Percentiles rank a stretch among this genome's conserved stretches.
These are phyloP conservation scores for Lasiodiplodia theobromae DNA, from an alignment of 2,329 filamentous ascomycete genomes.

Conservation along the genomic window DNA sequence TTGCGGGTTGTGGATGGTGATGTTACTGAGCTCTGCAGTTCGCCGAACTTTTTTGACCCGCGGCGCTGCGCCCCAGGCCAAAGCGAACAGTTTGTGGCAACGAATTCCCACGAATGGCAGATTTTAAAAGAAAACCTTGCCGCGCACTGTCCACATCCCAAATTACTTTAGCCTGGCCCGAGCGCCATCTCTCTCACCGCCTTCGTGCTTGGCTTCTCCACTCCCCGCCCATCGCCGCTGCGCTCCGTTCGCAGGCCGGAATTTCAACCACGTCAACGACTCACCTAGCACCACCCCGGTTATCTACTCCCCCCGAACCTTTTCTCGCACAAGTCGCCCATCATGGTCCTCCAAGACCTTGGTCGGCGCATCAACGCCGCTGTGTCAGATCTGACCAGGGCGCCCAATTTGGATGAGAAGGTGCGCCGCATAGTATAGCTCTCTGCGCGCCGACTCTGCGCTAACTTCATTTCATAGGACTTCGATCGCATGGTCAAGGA, in stretches of 20 bases:
- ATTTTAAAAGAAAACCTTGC: too few species aligned
- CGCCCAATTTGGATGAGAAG: conserved; percentile 96
- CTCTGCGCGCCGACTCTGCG: not conserved
- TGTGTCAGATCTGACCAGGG: conserved; percentile 89
- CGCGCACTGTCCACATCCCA: too few species aligned
- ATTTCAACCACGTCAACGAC: conserved; percentile 27
- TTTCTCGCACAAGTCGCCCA: conserved; percentile 18
- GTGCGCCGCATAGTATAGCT: conserved; percentile 50
- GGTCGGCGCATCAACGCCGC: conserved; percentile 98
- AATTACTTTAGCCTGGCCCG: too few species aligned
- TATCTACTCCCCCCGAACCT: conserved; percentile 1
- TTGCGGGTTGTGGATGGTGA: not conserved
- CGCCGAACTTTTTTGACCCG: conserved; percentile 23
- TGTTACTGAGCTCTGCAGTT: not conserved
- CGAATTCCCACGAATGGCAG: too few species aligned
- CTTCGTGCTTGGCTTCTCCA: conserved; percentile 5
- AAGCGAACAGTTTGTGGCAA: too few species aligned
- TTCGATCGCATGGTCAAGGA: conserved; percentile 99
- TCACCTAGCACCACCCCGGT: not conserved
- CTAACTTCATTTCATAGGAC: conserved; percentile 65
- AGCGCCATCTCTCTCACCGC: not conserved
- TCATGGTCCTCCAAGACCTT: conserved; percentile 98
- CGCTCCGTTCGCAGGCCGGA: conserved; percentile 10
- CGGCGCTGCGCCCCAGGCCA: not conserved
- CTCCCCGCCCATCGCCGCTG: conserved; percentile 15